Evolutionary conservation across 2,329 filamentous ascomycete species (phyloP), one percentile per base, ranked within the genome.

Genomic region (Dactylellina leptospora): DNA sequence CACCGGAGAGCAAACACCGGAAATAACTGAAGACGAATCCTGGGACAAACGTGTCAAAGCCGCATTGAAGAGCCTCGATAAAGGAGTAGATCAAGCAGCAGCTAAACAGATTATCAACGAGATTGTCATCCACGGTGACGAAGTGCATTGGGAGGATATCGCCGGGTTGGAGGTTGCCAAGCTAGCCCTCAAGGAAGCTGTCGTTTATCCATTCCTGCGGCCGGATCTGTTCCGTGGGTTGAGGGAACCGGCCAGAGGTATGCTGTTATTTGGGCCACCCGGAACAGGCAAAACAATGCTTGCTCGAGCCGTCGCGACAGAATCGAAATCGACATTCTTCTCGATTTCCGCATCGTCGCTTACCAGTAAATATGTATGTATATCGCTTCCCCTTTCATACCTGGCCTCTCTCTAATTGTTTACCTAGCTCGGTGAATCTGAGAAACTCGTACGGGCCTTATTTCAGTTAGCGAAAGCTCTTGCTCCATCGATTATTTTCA

Each of bases 251-350:
- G 93, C 95, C 11, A 85, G 92, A 66, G 95, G 95, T 4, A 97
- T 99, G 91, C 84, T 99, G 0, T 84, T 99, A 0, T 99, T 99
- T 78, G 95, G 95, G 0, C 95, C 95, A 0, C 95, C 95, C 0
- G 95, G 95, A n/a, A 99, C 95, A 0, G 95, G 95, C 56, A 99
- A 99, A 80, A 99, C 95, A 0, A 99, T 99, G 95, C 83, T 99
- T 36, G 95, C 95, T 8, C 87, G 95, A 74, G 92, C 92, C 6
- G 93, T 97, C 0, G 95, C 95, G 0, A 97, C 95, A 0, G 95
- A 99, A 80, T 96, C 91, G 1, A 90, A 88, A 76, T 96, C 92
- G 9, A 96, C 96, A 0, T 99, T 97, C 81, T 97, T 99, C 81
- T 96, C 93, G 11, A 96, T 99, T 62, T 96, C 92, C 3, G 92